Evolutionary conservation across 192 early-diverging fungal genomes (phyloP), one percentile per base, ranked within the genome.

Genomic region (Kappamyces sp.): DNA sequence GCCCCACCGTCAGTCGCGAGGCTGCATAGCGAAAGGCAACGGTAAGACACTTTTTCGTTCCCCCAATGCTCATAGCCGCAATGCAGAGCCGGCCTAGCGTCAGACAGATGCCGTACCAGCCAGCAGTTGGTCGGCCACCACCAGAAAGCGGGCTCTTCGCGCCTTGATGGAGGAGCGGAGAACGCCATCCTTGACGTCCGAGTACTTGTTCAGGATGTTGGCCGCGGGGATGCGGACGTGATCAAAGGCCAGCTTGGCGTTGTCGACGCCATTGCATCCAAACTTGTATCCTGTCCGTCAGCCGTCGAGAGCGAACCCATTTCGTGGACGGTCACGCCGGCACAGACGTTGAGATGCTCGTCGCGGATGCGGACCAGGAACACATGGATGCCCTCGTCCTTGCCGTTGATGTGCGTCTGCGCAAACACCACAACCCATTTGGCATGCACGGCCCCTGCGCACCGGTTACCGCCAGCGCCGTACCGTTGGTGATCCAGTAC

Each of bases 401-500:
- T 81, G 57, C 85, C 85, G 50, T 68, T 61, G 33, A 89, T 77
- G 51, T 68, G 72, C n/a, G 81, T 82, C 66, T 89, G 87, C 9
- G 87, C 87, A 74, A 89, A 89, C 4, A 89, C 87, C 54, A 84
- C 54, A 47, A 71, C 60, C 75, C 78, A 87, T 66, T 85, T 86
- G 65, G 84, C 78, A 71, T 89, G 84, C 9, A 85, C 67, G 58
- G 80, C 76, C 22, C 22, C 22, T 22, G 22, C 22, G 22, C 22
- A 22, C 22, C 22, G 22, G 22, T 22, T 22, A 22, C 22, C 22
- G 22, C 22, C 22, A 22, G 22, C 22, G 22, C 22, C 22, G 22
- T 22, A 11, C 74, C 85, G 68, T 89, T 89, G 54, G 87, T 89
- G 63, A 89, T 89, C 87, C 87, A 87, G 71, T 86, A 87, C 68